Base-by-base conservation (phyloP, 2,329 filamentous ascomycete species). In the Coniochaeta sp. region DNA sequence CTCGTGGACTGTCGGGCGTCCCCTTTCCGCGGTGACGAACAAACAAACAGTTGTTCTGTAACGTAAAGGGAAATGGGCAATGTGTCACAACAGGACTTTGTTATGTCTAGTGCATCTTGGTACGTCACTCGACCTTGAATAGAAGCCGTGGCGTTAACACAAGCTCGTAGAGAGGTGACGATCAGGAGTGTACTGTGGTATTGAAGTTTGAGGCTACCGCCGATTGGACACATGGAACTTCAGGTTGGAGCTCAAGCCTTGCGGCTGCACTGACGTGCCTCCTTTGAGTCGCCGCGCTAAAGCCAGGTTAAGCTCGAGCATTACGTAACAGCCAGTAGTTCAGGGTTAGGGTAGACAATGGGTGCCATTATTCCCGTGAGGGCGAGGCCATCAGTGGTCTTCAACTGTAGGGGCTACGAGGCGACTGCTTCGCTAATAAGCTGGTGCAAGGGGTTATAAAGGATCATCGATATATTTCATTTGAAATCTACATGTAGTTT, bases 161-260 rank as follows among this genome's bases (percentile, higher is more conserved):
- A 17, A 52, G n/a, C 22, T 30, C 14, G 47, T 14, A 14, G 26
- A 52, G 10, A 52, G 26, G 7, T 17, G 16, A 4, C 3, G 38
- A 17, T 52, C 4, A 52, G 9, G 5, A 30, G 24, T 12, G 42
- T 47, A 47, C 24, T 8, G 42, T 24, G 30, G 14, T 47, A 47
- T 47, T 8, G 42, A 47, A 52, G 14, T 28, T 28, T 24, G 30
- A 52, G 47, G 47, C 47, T 52, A 24, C 10, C 40, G 6, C 47
- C 47, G 30, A 52, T 52, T 52, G 47, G 24, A 52, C 47, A 52
- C 47, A 52, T 52, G 47, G 47, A 52, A n/a, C 47, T 52, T 52
- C 42, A 24, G 34, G 34, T 36, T 36, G 34, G 30, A 36, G 34
- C 19, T 19, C 42, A 26, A 47, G 47, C 47, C 47, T 52, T 52